Percentiles rank a stretch among this genome's conserved stretches.
phyloP scores from a whole-genome alignment of 1,284 basidiomycete species.

The Rhodotorula sp. region DNA sequence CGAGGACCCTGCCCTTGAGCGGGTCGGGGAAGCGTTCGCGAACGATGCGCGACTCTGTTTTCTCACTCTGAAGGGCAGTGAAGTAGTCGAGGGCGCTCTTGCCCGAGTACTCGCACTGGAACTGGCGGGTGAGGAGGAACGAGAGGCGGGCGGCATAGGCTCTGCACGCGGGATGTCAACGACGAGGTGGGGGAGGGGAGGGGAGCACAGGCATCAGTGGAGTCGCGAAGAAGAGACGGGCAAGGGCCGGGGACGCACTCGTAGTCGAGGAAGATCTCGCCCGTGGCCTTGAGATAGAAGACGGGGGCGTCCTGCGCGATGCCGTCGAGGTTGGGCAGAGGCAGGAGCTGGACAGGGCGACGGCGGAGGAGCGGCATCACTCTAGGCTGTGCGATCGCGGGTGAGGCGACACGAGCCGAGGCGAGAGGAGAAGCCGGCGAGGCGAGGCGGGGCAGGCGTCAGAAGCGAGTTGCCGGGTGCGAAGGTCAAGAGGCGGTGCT shows the following conservation, averaged over 20 bases:
- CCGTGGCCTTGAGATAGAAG: constrained; percentile 86
- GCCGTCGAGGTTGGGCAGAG: constrained; percentile 37
- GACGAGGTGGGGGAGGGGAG: neutral
- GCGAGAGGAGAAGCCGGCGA: neutral
- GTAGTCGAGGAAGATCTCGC: constrained; percentile 92
- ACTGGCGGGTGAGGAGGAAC: constrained; percentile 89
- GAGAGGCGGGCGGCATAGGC: constrained; percentile 83
- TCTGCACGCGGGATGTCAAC: constrained; percentile 3
- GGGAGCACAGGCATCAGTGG: neutral
- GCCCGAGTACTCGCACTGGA: constrained; percentile 93
- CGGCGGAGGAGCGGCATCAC: constrained; percentile 46
- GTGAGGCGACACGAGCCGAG: neutral
- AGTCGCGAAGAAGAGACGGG: no score
- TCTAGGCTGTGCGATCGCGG: neutral
- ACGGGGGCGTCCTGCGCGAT: constrained; percentile 56
- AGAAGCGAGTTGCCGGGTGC: no score
- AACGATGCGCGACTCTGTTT: constrained; percentile 79
- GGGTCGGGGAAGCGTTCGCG: constrained; percentile 88
- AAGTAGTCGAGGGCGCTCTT: constrained; percentile 93
- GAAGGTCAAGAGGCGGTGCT: neutral
- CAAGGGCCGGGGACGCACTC: constrained; percentile 63
- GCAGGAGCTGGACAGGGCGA: constrained; percentile 40
- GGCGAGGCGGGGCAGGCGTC: neutral
- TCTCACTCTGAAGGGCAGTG: constrained; percentile 87
- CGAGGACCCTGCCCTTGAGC: constrained; percentile 86